Conservation (phyloP, 108 stramenopile species). For the Asterionellopsis glacialis region DNA sequence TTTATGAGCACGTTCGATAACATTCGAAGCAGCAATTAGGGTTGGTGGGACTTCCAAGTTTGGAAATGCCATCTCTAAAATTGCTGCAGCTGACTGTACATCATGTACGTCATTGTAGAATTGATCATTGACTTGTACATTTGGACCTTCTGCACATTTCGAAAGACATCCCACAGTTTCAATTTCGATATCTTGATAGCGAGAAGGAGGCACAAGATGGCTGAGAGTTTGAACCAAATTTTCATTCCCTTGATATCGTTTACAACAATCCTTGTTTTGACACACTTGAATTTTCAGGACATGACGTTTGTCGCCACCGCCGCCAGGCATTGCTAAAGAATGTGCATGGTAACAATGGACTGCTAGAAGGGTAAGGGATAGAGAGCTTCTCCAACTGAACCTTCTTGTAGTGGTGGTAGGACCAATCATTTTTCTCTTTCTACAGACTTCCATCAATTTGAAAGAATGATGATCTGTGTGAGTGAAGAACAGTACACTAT, state of each 20-base stretch:
- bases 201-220: slow-evolving; percentile 8
- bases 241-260: slow-evolving; percentile 6
- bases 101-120: slow-evolving; percentile 12
- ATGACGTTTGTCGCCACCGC: too few relatives aligned
- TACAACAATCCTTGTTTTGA: slow-evolving; percentile 30
- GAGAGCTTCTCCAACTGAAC: too few relatives aligned
- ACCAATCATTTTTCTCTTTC: too few relatives aligned
- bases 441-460: too few relatives aligned
- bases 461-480: too few relatives aligned
- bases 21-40: slow-evolving; percentile 21
- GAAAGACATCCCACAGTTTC: slow-evolving; percentile 31
- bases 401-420: too few relatives aligned
- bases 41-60: slow-evolving; percentile 2
- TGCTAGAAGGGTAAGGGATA: too few relatives aligned
- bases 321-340: too few relatives aligned
- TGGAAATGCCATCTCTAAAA: slow-evolving; percentile 10
- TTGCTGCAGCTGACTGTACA: slow-evolving; percentile 8
- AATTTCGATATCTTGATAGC: slow-evolving; percentile 3
- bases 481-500: too few relatives aligned
- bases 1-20: slow-evolving; percentile 19
- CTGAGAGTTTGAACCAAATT: slow-evolving; percentile 5
- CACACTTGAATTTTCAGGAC: slow-evolving; percentile 22
- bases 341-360: too few relatives aligned
- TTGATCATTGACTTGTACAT: slow-evolving; percentile 9
- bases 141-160: slow-evolving; percentile 26